Percentiles rank a stretch among this genome's conserved stretches.
Evolutionary conservation across 257 asterid genomes (phyloP).

Genomic region (Penstemon newberryi): DNA sequence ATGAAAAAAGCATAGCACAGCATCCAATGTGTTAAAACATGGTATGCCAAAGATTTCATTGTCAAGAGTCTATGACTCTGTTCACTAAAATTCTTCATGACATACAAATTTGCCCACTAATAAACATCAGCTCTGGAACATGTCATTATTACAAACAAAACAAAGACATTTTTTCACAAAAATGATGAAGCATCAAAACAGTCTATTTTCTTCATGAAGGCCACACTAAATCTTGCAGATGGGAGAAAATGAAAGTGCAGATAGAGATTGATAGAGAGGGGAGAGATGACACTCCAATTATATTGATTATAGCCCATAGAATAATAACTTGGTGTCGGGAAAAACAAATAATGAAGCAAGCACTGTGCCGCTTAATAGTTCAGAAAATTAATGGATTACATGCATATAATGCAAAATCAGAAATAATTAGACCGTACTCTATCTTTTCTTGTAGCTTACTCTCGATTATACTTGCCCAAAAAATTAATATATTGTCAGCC

Average conservation of each 20-base stretch:
- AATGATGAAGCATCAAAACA: not conserved
- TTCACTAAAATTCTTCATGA: not conserved
- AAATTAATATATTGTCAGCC: constrained; percentile 1
- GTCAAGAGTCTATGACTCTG: not conserved
- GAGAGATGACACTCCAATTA: not conserved
- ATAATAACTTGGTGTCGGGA: not conserved
- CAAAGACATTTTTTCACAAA: not conserved
- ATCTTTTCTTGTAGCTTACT: not conserved
- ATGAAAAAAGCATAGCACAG: not conserved
- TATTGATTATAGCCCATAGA: not conserved
- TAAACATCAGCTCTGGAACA: not conserved
- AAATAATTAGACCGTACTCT: constrained; percentile 15
- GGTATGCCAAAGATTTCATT: not conserved
- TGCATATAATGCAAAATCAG: not conserved
- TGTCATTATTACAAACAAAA: not conserved
- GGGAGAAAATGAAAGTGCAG: not conserved
- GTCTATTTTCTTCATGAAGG: not conserved
- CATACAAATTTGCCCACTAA: not conserved
- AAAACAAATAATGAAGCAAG: not conserved
- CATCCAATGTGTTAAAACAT: not conserved
- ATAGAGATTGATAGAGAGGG: no score
- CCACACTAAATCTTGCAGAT: not conserved
- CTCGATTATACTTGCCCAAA: not conserved
- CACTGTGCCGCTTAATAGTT: not conserved
- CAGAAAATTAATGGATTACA: not conserved